These are phyloP conservation scores for Diaporthe ilicicola DNA, from an alignment of 2,329 filamentous ascomycete species.

Conservation along the genomic window DNA sequence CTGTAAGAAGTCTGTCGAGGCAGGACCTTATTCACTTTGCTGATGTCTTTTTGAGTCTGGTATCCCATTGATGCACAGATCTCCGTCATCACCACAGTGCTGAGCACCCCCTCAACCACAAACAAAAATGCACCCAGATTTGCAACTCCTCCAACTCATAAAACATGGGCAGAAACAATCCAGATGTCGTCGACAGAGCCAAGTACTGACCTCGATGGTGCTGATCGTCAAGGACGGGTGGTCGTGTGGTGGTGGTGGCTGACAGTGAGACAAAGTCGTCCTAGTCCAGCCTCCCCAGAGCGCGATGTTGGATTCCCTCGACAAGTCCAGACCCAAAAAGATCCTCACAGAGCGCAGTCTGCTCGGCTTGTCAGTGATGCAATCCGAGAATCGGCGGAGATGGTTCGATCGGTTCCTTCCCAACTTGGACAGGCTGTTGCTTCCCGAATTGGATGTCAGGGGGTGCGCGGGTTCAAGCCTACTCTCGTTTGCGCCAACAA, in stretches of 20 bases:
- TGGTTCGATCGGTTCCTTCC: background rate
- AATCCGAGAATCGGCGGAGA: background rate
- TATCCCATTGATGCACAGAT: background rate
- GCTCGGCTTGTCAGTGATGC: background rate
- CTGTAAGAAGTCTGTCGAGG: background rate
- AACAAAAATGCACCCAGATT: background rate
- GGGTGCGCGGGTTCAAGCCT: background rate
- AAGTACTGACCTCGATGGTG: conserved; percentile 30
- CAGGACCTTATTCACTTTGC: background rate
- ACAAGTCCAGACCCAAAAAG: background rate
- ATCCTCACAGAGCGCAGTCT: background rate
- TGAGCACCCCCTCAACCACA: background rate
- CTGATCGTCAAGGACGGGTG: conserved; percentile 3
- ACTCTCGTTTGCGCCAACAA: conserved; percentile 19
- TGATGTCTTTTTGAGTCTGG: background rate
- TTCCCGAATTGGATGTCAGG: conserved; percentile 22
- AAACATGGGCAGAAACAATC: background rate
- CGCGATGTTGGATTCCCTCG: background rate
- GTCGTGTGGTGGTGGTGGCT: conserved; percentile 15
- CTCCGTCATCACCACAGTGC: background rate
- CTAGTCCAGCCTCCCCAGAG: conserved; percentile 7
- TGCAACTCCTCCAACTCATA: background rate
- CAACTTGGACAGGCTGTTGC: background rate
- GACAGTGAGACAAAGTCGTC: conserved; percentile 23
- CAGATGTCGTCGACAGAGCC: background rate